phyloP scores from a whole-genome alignment of 495 filamentous ascomycete genomes.

The Neurospora sp. region DNA sequence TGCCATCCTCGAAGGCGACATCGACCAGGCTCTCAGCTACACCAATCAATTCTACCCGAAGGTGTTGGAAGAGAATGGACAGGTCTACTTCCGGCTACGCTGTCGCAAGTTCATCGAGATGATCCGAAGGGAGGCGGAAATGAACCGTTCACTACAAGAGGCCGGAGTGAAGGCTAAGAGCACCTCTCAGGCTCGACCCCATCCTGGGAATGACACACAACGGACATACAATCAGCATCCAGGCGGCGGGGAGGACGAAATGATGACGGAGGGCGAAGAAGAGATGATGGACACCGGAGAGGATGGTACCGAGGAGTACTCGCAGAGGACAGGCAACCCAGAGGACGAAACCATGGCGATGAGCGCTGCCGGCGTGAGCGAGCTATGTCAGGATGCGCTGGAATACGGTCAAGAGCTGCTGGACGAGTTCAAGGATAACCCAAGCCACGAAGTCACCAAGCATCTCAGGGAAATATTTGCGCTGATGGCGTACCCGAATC shows the following conservation, averaged over 20 bases:
- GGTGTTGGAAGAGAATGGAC: constrained; percentile 74
- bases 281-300: constrained; percentile 10
- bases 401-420: constrained; percentile 73
- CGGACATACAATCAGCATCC: constrained; percentile 14
- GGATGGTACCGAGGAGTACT: constrained; percentile 39
- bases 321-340: constrained; percentile 30
- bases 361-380: constrained; percentile 42
- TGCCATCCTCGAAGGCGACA: constrained; percentile 85
- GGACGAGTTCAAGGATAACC: constrained; percentile 63
- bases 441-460: constrained; percentile 54
- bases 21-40: constrained; percentile 78
- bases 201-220: constrained; percentile 9
- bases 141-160: constrained; percentile 39
- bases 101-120: constrained; percentile 95
- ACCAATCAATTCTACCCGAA: constrained; percentile 69
- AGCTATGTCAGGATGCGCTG: constrained; percentile 55
- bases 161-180: background rate
- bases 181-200: constrained; percentile 1
- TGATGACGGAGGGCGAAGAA: constrained; percentile 53
- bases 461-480: constrained; percentile 80
- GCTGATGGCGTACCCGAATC: constrained; percentile 77
- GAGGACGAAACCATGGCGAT: constrained; percentile 36
- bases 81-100: constrained; percentile 81
- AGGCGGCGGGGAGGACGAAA: constrained; percentile 60
- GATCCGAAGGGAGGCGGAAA: constrained; percentile 72